Evolutionary conservation across 139 green algal species (phyloP), one percentile per base, ranked within the genome.

Genomic region (Tetradesmus lagerheimii): DNA sequence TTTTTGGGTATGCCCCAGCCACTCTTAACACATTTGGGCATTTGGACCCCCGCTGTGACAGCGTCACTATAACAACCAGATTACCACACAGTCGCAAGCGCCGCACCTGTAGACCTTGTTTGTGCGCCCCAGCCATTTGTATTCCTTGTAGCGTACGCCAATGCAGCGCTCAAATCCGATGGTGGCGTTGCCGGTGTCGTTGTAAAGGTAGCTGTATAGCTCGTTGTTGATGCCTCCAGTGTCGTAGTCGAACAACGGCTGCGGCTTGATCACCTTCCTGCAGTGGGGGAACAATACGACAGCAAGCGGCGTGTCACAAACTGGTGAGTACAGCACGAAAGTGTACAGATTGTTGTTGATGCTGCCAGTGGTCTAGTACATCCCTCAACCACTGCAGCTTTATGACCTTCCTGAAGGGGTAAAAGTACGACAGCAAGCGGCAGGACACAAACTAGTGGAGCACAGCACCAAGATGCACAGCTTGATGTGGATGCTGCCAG

Each of bases 161-260:
- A 90, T 85, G 75, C 86, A 90, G 53, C 82, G 82, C 82, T 77
- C 82, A 78, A 53, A 87, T 20, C 82, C 82, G 5, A 50, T 6
- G 11, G 35, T 87, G 53, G 47, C 27, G 57, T 87, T 87, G 35
- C 14, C 66, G 20, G 53, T 57, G 53, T 79, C 20, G 5, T 77
- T 87, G 35, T 53, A 57, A 20, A 53, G 62, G 82, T 53, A 53
- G 82, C 31, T 38, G 57, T 87, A 50, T 16, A 79, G 35, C 4
- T 37, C 37, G 27, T 87, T 79, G 57, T 57, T 35, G 84, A 35
- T 27, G 67, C 84, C 84, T 18, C 84, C 84, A 4, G 31, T 41
- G 31, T 81, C 67, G 35, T 41, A 89, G 57, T 89, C 84, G 3
- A 82, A 15, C 27, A 89, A 67, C 29, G 39, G 39, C 57, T 89